Percentiles rank a stretch among this genome's conserved stretches.
Evolutionary conservation across 192 early-diverging fungal genomes (phyloP).

Genomic region (Entrophospora sp.): DNA sequence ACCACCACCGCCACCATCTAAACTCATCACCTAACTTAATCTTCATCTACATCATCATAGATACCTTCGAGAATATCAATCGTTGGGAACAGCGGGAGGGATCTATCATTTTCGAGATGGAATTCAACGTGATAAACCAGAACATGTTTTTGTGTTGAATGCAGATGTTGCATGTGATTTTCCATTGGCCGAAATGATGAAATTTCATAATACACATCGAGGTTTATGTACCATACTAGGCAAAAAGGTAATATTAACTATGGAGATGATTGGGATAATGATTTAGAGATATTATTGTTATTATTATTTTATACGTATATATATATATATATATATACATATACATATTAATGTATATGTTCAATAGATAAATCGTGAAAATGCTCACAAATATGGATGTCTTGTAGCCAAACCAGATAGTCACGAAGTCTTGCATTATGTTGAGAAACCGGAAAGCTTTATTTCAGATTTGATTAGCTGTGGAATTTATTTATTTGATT

Average conservation of each 20-base stretch:
- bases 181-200: constrained; percentile 80
- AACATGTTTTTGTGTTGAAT: constrained; percentile 93
- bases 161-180: constrained; percentile 94
- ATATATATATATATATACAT: not conserved
- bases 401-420: constrained; percentile 85
- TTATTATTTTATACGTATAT: not conserved
- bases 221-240: constrained; percentile 85
- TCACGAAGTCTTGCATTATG: constrained; percentile 90
- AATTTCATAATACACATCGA: constrained; percentile 73
- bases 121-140: constrained; percentile 82
- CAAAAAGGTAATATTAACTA: constrained; percentile 54
- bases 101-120: constrained; percentile 99
- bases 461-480: constrained; percentile 91
- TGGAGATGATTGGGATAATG: constrained; percentile 15
- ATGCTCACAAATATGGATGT: constrained; percentile 85
- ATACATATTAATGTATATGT: too few relatives aligned
- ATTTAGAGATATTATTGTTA: too few relatives aligned
- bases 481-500: constrained; percentile 91
- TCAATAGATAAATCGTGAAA: constrained; percentile 46
- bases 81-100: constrained; percentile 93
- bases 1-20: too few relatives aligned
- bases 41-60: constrained; percentile 29
- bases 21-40: not conserved
- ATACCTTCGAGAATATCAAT: constrained; percentile 96
- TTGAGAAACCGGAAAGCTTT: constrained; percentile 96